Base-by-base conservation (phyloP, 139 green algal species). In the Tetratostichococcus sp. region DNA sequence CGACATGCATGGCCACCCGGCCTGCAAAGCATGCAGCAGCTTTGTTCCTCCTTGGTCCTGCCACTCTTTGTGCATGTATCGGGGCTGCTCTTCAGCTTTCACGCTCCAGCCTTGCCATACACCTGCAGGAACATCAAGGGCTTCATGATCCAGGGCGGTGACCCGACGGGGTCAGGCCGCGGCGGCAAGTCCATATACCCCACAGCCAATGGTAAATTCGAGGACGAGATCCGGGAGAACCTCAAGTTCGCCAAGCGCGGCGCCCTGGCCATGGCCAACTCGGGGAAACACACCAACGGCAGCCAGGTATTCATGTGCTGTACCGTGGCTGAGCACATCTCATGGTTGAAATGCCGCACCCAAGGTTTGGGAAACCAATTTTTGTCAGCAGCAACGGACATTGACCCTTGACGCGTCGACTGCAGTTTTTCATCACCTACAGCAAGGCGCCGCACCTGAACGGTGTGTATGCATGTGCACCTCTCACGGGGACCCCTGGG, bases 371-470 rank as follows among this genome's bases (percentile, higher is more conserved):
- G n/a, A n/a, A n/a, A n/a, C n/a, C n/a, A n/a, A n/a, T n/a, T n/a
- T n/a, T n/a, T n/a, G n/a, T n/a, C n/a, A n/a, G n/a, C n/a, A n/a
- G n/a, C n/a, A n/a, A n/a, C n/a, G n/a, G n/a, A n/a, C n/a, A n/a
- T n/a, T n/a, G n/a, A n/a, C n/a, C n/a, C n/a, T n/a, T n/a, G n/a
- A n/a, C n/a, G n/a, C n/a, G n/a, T n/a, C n/a, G n/a, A n/a, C n/a
- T 33, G 71, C 93, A 97, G 83, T 99, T 99, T 77, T 99, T 99
- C 86, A 90, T 99, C 66, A 94, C 87, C 0, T 99, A 98, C 86
- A 95, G 91, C 69, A 91, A 95, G 22, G 89, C 97, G n/a, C 70
- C 85, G 0, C 92, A 97, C 77, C 77, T 99, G 6, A 95, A 99
- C 71, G 96, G 96, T 68, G 89, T 87, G 80, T 77, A 50, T 50